phyloP scores from a whole-genome alignment of 805 yeast genomes.

The Tetrapisispora taiwanensis region DNA sequence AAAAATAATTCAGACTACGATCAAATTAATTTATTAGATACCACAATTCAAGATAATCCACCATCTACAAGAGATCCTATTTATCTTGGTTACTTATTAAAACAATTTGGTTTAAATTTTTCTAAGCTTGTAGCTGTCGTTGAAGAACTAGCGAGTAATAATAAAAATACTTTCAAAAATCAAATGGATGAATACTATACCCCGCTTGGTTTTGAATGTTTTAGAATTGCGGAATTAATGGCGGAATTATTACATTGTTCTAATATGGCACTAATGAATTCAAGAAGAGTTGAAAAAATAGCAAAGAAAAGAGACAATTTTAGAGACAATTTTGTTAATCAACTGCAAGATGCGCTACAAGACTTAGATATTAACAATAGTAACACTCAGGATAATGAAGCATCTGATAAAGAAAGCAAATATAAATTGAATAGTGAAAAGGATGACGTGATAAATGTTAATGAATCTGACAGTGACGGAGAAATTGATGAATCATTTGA shows the following conservation, averaged over 20 bases:
- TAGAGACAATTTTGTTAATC: slow-evolving; percentile 42
- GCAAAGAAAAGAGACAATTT: slow-evolving; percentile 60
- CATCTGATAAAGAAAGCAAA: slow-evolving; percentile 16
- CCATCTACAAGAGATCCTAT: slow-evolving; percentile 87
- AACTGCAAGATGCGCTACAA: slow-evolving; percentile 27
- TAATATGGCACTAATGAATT: slow-evolving; percentile 88
- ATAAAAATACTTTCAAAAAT: slow-evolving; percentile 35
- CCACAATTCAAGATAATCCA: slow-evolving; percentile 72
- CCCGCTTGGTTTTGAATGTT: slow-evolving; percentile 83
- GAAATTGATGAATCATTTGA: slow-evolving; percentile 30
- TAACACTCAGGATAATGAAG: slow-evolving; percentile 5
- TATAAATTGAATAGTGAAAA: neutral
- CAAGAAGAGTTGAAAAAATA: slow-evolving; percentile 57
- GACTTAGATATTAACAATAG: slow-evolving; percentile 14
- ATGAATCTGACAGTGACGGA: slow-evolving; percentile 30
- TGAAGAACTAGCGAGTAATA: slow-evolving; percentile 11
- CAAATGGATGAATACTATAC: slow-evolving; percentile 53
- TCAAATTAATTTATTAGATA: slow-evolving; percentile 64
- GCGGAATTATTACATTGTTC: slow-evolving; percentile 95
- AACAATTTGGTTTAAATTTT: slow-evolving; percentile 58
- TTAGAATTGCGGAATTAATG: slow-evolving; percentile 80
- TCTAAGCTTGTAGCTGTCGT: slow-evolving; percentile 14
- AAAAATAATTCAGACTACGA: slow-evolving; percentile 94
- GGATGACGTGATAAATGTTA: slow-evolving; percentile 28
- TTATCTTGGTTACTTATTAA: slow-evolving; percentile 76